Base-by-base conservation (phyloP, 2,329 filamentous ascomycete genomes). In the Colletotrichum magnum region DNA sequence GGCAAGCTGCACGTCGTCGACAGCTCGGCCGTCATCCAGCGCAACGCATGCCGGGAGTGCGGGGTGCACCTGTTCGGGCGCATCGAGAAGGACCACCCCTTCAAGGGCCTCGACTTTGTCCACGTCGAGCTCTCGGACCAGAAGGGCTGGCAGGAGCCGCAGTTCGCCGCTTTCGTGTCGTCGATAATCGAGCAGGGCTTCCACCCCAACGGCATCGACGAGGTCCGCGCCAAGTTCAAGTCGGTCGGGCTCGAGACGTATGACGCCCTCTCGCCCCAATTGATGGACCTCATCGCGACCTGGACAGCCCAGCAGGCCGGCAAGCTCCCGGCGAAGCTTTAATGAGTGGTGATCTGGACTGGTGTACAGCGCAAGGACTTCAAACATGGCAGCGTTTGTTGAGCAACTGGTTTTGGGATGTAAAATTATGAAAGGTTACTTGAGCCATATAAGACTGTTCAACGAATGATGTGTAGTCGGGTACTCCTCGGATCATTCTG, bases 121-220 rank as follows among this genome's bases (percentile, higher is more conserved):
- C 90, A 92, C 77, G 83, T 82, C 1, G 90, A 93, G 79, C 80
- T 93, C 52, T 87, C 85, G 18, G 80, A 85, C 58, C 78, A 85
- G 63, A 83, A 86, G 76, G 90, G 90, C n/a, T 92, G 90, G 90
- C 90, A 92, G 79, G 90, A 91, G 80, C 89, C 89, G 6, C 90
- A 92, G 75, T 93, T 92, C 72, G 90, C 90, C 2, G 90, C 86
- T 0, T 93, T 92, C 69, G 89, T 92, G 47, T 89, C 86, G 43
- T 90, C 86, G 64, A 88, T 92, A 68, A 91, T 92, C 68, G 90
- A 92, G 85, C 89, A 92, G 75, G 90, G 90, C 1, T 90, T 88
- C 73, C 78, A 85, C 54, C 87, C 89, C 0, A 76, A 80, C 16
- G 80, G 82, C 43, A 90, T 90, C 74, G 85, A 83, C 57, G 84